phyloP scores from a whole-genome alignment of 148 eudicot species.

The Camellia sinensis region DNA sequence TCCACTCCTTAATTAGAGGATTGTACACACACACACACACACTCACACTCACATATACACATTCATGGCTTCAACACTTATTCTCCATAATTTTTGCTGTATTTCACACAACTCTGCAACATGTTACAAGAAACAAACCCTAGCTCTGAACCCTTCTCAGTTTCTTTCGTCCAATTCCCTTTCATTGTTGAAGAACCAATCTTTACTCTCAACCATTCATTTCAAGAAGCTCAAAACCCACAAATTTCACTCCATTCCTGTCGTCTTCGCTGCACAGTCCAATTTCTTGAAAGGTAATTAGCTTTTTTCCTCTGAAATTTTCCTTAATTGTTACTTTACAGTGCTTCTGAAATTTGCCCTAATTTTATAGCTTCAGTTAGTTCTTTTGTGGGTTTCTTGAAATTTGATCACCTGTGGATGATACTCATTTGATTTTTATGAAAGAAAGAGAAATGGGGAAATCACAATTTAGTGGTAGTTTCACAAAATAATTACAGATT shows the following conservation, averaged over 20 bases:
- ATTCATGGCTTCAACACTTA: conserved; percentile 22
- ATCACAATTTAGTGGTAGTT: background rate
- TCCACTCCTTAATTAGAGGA: no score
- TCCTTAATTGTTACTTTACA: background rate
- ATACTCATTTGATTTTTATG: background rate
- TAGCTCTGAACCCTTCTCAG: conserved; percentile 19
- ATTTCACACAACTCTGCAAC: conserved; percentile 6
- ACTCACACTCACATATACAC: background rate
- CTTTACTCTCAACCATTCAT: conserved; percentile 32
- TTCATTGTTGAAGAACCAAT: conserved; percentile 25
- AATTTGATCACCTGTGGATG: background rate
- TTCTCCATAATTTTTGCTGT: background rate
- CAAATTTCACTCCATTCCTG: conserved; percentile 16
- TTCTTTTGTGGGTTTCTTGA: background rate
- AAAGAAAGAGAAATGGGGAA: background rate
- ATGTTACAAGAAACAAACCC: conserved; percentile 15
- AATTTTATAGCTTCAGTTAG: no score
- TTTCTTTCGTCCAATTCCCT: conserved; percentile 39
- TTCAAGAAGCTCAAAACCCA: conserved; percentile 22
- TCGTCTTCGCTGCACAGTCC: conserved; percentile 50
- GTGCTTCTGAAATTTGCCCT: no score
- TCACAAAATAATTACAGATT: background rate
- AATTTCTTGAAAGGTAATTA: conserved; percentile 58
- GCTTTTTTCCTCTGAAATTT: background rate
- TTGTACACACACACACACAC: background rate